Evolutionary conservation across 2,329 filamentous ascomycete species (phyloP).

Genomic region (Penicillium palitans): DNA sequence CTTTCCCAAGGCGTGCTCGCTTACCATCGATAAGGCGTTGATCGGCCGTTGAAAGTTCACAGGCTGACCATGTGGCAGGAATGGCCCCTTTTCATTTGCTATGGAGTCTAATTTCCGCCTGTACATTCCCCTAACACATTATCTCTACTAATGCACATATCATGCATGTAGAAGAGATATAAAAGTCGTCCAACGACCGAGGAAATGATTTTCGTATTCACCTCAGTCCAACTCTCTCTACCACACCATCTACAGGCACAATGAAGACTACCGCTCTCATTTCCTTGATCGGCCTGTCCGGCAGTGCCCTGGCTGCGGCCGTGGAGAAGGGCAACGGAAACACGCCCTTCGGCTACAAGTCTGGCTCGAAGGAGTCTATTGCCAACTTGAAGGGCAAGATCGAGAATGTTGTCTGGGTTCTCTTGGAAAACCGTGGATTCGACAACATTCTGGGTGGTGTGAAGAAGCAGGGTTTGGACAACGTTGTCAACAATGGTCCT

Average conservation of each 20-base stretch:
- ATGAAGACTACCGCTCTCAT: slow-evolving; percentile 27
- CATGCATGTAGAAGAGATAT: slow-evolving; percentile 2
- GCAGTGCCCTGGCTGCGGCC: slow-evolving; percentile 20
- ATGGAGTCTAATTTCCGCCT: no score
- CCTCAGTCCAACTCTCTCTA: slow-evolving; percentile 2
- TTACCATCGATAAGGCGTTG: neutral
- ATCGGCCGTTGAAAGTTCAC: neutral
- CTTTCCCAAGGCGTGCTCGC: neutral
- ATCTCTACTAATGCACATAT: neutral
- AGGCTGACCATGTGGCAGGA: neutral
- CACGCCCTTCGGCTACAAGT: slow-evolving; percentile 26
- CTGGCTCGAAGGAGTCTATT: slow-evolving; percentile 34
- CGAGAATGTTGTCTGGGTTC: slow-evolving; percentile 37
- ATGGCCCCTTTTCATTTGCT: slow-evolving; percentile 2
- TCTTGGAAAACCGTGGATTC: slow-evolving; percentile 41
- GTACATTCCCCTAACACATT: neutral
- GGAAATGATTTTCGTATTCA: slow-evolving; percentile 17
- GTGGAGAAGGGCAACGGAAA: slow-evolving; percentile 5
- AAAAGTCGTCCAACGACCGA: slow-evolving; percentile 8
- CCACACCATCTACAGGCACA: neutral
- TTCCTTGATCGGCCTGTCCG: slow-evolving; percentile 21
- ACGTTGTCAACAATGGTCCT: slow-evolving; percentile 42
- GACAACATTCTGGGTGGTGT: slow-evolving; percentile 45
- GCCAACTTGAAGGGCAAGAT: slow-evolving; percentile 37
- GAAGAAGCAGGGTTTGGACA: slow-evolving; percentile 38